Evolutionary conservation across 306 rosid genomes (phyloP).

Genomic region (Vigna reflexopilosa): DNA sequence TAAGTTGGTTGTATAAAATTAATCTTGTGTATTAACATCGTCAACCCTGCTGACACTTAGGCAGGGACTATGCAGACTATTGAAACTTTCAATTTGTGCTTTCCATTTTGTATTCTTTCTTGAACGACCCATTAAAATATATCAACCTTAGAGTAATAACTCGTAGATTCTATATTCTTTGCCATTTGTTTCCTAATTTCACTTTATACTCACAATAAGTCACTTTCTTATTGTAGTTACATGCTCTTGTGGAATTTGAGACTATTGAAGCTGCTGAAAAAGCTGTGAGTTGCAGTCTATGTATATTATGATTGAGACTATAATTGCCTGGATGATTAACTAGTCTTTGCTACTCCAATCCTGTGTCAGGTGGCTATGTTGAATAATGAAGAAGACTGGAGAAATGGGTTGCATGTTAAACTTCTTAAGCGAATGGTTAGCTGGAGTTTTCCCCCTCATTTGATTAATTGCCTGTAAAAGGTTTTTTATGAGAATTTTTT

Average conservation of each 20-base stretch:
- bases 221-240: conserved; percentile 68
- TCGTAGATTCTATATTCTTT: conserved; percentile 22
- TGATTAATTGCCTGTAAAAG: conserved; percentile 22
- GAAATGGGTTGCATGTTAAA: conserved; percentile 96
- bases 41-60: conserved; percentile 9
- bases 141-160: conserved; percentile 10
- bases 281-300: conserved; percentile 73
- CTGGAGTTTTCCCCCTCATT: background rate
- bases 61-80: background rate
- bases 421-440: conserved; percentile 73
- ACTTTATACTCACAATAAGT: conserved; percentile 12
- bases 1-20: conserved; percentile 10
- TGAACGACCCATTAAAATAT: background rate
- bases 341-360: conserved; percentile 23
- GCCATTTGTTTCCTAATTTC: conserved; percentile 24
- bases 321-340: conserved; percentile 30
- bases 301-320: conserved; percentile 26
- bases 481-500: conserved; percentile 7
- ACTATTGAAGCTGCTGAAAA: conserved; percentile 88
- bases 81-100: conserved; percentile 23
- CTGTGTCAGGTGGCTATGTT: conserved; percentile 73
- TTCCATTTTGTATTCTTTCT: conserved; percentile 10
- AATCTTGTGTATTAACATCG: background rate
- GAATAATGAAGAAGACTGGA: conserved; percentile 87
- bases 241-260: conserved; percentile 93